Percentiles rank a stretch among this genome's conserved stretches.
phyloP scores from a whole-genome alignment of 1,139 yeast species.

The Sugiyamaella neomexicana region DNA sequence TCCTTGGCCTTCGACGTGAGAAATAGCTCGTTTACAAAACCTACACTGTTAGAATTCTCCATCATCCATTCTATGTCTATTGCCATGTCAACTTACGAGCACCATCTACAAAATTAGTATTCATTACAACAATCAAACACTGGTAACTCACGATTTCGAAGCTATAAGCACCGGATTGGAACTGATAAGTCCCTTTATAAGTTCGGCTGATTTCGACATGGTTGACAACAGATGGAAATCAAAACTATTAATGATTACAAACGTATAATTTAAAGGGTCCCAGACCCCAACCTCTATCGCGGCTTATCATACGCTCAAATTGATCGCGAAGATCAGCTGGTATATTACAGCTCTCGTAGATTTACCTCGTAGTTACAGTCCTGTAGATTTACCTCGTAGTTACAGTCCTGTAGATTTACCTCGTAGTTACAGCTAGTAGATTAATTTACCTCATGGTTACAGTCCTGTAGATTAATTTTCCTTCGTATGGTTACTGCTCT shows the following conservation, averaged over 20 bases:
- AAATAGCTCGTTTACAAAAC: constrained; percentile 17
- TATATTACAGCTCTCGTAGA: too few species aligned
- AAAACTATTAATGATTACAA: background rate
- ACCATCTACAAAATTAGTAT: constrained; percentile 6
- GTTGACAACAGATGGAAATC: background rate
- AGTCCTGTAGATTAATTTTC: too few species aligned
- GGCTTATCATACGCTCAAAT: too few species aligned
- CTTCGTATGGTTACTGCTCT: too few species aligned
- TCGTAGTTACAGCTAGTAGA: too few species aligned
- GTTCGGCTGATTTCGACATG: constrained; percentile 14
- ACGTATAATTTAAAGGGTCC: background rate
- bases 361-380: too few species aligned
- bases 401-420: too few species aligned
- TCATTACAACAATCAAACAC: background rate
- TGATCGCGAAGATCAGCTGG: too few species aligned
- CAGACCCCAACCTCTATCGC: constrained; percentile 1
- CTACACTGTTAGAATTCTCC: background rate
- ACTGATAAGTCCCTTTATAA: constrained; percentile 9
- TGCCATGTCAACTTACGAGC: constrained; percentile 11
- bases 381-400: too few species aligned
- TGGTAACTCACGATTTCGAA: constrained; percentile 13
- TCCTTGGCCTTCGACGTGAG: constrained; percentile 20
- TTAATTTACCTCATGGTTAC: too few species aligned
- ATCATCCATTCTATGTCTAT: background rate
- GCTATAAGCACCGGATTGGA: constrained; percentile 12